These are phyloP conservation scores for Hypoxylon perforatum DNA, from an alignment of 495 filamentous ascomycete species.

Conservation along the genomic window DNA sequence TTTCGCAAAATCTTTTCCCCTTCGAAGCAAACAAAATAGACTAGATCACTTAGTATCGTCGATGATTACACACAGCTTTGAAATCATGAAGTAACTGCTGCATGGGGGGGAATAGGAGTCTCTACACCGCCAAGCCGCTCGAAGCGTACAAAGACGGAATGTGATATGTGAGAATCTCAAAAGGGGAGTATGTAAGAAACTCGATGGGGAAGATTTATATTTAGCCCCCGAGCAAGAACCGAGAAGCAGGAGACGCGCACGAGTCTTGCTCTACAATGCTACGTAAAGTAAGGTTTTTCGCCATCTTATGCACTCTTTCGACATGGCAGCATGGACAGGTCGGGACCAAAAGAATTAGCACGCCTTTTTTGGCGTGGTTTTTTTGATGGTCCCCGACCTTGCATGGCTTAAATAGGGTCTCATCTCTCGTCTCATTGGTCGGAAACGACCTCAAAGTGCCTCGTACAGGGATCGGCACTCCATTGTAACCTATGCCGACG, in stretches of 20 bases:
- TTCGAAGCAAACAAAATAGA: too few species aligned
- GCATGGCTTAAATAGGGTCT: too few species aligned
- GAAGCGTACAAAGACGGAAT: constrained; percentile 1
- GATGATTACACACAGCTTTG: too few species aligned
- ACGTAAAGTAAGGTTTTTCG: constrained; percentile 26
- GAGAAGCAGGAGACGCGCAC: neutral
- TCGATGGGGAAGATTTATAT: constrained; percentile 7
- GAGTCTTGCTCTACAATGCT: constrained; percentile 7
- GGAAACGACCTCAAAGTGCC: constrained; percentile 43
- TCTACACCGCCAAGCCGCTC: constrained; percentile 8
- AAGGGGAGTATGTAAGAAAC: neutral
- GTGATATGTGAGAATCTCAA: constrained; percentile 2
- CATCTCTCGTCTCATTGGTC: constrained; percentile 23
- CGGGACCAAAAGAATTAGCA: too few species aligned
- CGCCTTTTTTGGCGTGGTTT: too few species aligned
- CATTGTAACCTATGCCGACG: constrained; percentile 31
- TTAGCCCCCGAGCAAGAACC: constrained; percentile 10
- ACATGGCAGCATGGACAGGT: too few species aligned
- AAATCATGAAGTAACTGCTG: too few species aligned
- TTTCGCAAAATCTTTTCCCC: neutral
- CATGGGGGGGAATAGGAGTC: too few species aligned
- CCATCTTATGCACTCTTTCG: constrained; percentile 24
- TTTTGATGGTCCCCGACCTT: too few species aligned
- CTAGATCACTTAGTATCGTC: too few species aligned
- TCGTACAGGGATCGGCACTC: constrained; percentile 36